Evolutionary conservation across 345 rosid species (phyloP).

Genomic region (Balakata baccata): DNA sequence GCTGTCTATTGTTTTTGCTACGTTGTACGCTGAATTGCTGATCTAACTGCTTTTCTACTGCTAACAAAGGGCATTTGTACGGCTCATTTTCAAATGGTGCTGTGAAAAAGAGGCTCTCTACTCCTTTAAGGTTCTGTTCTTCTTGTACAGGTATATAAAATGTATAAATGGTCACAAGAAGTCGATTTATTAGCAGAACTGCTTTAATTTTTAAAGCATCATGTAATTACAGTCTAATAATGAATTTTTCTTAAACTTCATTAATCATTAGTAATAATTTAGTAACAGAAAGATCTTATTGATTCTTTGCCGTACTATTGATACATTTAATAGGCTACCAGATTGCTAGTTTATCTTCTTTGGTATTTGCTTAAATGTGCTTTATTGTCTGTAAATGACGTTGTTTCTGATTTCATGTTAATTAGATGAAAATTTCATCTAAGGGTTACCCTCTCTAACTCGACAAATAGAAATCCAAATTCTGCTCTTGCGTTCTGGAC

Average conservation of each 20-base stretch:
- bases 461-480: not conserved
- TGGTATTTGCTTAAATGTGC: not conserved
- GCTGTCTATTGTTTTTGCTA: constrained; percentile 1
- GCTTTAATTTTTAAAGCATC: not conserved
- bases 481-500: not conserved
- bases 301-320: not conserved
- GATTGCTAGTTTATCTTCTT: not conserved
- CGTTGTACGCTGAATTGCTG: not conserved
- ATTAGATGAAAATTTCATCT: not conserved
- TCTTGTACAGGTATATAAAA: not conserved
- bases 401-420: constrained; percentile 1
- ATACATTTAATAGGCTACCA: constrained; percentile 1
- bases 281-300: not conserved
- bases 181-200: not conserved
- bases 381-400: not conserved
- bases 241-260: not conserved
- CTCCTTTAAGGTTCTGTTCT: not conserved
- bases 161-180: not conserved
- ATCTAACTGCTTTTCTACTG: not conserved
- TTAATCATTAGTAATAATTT: not conserved
- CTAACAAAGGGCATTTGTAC: not conserved
- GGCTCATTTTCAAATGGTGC: not conserved
- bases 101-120: not conserved
- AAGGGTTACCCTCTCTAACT: not conserved
- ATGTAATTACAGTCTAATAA: not conserved